Conservation (phyloP, 2,329 filamentous ascomycete genomes). For the Penicillium sp. region DNA sequence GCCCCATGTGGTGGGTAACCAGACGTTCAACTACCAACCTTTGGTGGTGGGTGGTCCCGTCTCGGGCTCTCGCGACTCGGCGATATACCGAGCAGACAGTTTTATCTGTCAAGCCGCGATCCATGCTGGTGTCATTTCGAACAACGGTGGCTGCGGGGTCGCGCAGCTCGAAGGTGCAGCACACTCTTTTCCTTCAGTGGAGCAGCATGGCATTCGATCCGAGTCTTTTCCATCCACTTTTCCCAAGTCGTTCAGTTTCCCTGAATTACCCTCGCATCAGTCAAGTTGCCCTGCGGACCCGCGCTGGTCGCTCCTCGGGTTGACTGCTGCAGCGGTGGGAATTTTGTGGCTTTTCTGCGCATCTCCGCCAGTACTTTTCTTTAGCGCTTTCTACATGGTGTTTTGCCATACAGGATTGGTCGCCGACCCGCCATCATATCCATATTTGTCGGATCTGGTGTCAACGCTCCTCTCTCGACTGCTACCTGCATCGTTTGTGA, state of each 20-base stretch:
- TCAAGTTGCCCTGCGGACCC: conserved; percentile 67
- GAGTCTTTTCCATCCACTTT: conserved; percentile 81
- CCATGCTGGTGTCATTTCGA: conserved; percentile 70
- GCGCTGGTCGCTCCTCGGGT: conserved; percentile 74
- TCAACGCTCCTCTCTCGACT: conserved; percentile 75
- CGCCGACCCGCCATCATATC: conserved; percentile 71
- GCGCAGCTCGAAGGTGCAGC: conserved; percentile 66
- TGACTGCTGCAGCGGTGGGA: conserved; percentile 73
- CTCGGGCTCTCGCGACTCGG: conserved; percentile 32
- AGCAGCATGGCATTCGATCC: conserved; percentile 68
- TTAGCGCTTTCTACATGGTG: conserved; percentile 69
- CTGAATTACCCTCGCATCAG: conserved; percentile 49
- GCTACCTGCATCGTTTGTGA: conserved; percentile 79
- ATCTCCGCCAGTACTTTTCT: conserved; percentile 76
- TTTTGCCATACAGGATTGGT: conserved; percentile 89
- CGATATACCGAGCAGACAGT: conserved; percentile 80
- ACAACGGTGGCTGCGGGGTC: conserved; percentile 76
- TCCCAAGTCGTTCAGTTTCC: conserved; percentile 76
- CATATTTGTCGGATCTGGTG: conserved; percentile 63
- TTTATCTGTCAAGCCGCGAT: conserved; percentile 82
- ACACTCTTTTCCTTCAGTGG: conserved; percentile 56
- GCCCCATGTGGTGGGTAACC: conserved; percentile 47
- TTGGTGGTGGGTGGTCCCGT: conserved; percentile 49
- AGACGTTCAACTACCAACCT: conserved; percentile 47
- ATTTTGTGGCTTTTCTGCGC: conserved; percentile 75